phyloP scores from a whole-genome alignment of 306 rosid species.

The Inga oerstediana region DNA sequence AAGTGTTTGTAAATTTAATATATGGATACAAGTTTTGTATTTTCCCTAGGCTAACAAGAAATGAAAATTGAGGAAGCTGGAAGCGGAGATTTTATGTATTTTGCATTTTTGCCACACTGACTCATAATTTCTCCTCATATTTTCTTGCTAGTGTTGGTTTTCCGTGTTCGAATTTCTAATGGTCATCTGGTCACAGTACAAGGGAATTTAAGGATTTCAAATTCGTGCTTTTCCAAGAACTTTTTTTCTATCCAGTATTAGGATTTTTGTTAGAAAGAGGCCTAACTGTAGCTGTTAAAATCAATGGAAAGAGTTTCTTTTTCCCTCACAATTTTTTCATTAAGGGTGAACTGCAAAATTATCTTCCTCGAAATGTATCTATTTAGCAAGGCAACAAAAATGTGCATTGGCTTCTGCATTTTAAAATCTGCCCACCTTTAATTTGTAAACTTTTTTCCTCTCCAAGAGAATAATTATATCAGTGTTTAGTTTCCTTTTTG shows the following conservation, averaged over 20 bases:
- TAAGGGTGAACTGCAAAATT: slow-evolving; percentile 8
- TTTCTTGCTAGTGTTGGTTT: neutral
- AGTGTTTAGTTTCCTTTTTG: slow-evolving; percentile 30
- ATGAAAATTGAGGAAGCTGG: slow-evolving; percentile 16
- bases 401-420: neutral
- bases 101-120: neutral
- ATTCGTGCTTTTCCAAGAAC: neutral
- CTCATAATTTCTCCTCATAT: neutral
- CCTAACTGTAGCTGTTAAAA: neutral
- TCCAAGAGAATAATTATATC: slow-evolving; percentile 13
- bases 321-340: neutral
- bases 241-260: neutral
- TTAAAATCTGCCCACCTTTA: neutral
- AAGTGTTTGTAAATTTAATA: slow-evolving; percentile 46
- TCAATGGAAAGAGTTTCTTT: neutral
- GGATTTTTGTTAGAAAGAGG: neutral
- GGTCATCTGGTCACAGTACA: neutral
- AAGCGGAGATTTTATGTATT: slow-evolving; percentile 4
- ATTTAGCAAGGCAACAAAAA: neutral
- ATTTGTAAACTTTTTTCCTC: slow-evolving; percentile 20
- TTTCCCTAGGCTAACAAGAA: slow-evolving; percentile 17
- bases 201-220: neutral
- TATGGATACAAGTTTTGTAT: slow-evolving; percentile 15
- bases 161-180: neutral
- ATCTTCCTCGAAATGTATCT: neutral